Conservation (phyloP, 179 eudicot genomes). For the Corrigiola litoralis region DNA sequence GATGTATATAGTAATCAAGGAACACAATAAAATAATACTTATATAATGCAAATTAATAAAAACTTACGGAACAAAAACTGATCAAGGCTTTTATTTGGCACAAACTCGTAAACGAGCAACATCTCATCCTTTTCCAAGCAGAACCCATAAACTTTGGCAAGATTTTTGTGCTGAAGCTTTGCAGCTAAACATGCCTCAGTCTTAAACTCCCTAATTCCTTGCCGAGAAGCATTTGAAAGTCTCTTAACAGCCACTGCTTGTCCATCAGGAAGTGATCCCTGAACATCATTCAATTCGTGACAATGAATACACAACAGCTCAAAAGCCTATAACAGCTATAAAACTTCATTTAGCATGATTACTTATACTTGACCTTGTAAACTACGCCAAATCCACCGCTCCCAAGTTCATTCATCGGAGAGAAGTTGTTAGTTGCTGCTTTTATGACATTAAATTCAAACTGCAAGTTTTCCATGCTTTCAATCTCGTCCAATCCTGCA, state of each 20-base stretch:
- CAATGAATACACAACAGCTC: too few relatives aligned
- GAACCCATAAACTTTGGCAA: slow-evolving; percentile 46
- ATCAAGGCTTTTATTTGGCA: slow-evolving; percentile 55
- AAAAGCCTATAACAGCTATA: too few relatives aligned
- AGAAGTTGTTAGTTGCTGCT: slow-evolving; percentile 44
- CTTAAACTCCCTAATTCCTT: slow-evolving; percentile 49
- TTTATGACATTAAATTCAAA: slow-evolving; percentile 27
- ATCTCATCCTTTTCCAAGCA: slow-evolving; percentile 45
- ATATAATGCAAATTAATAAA: too few relatives aligned
- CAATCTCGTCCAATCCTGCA: slow-evolving; percentile 27
- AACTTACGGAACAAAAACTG: slow-evolving; percentile 41
- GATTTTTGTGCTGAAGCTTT: slow-evolving; percentile 51
- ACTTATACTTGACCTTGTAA: slow-evolving; percentile 39
- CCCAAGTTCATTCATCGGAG: slow-evolving; percentile 37
- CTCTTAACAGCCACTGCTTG: slow-evolving; percentile 59
- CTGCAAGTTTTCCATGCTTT: slow-evolving; percentile 31
- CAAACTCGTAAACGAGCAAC: slow-evolving; percentile 56
- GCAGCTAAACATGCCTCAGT: slow-evolving; percentile 52
- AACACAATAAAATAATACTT: too few relatives aligned
- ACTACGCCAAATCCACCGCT: slow-evolving; percentile 60
- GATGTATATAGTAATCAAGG: too few relatives aligned
- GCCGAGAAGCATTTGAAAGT: slow-evolving; percentile 44
- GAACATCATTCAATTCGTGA: neutral
- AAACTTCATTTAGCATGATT: neutral
- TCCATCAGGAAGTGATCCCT: slow-evolving; percentile 49